Conservation (phyloP, 2,329 filamentous ascomycete species). For the Claviceps citrina region DNA sequence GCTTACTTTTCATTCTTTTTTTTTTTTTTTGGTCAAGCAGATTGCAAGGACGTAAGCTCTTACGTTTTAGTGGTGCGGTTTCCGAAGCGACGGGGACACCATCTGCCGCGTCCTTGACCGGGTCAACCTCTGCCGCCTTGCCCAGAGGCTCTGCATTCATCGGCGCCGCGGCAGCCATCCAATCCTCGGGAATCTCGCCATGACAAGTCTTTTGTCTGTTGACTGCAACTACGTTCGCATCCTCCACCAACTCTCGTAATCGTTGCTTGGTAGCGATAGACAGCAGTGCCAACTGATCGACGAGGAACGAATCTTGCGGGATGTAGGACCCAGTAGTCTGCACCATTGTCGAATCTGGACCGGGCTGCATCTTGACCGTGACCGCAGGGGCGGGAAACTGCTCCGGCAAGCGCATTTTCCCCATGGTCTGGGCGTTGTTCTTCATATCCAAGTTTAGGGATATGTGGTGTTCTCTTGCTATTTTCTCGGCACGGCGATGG, state of each 20-base stretch:
- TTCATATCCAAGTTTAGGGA: constrained; percentile 40
- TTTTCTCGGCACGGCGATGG: constrained; percentile 42
- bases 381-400: constrained; percentile 37
- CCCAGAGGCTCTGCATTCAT: constrained; percentile 26
- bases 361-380: constrained; percentile 37
- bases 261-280: constrained; percentile 74
- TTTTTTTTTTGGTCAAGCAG: too few species aligned
- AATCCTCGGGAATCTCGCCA: constrained; percentile 62
- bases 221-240: constrained; percentile 54
- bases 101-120: constrained; percentile 24
- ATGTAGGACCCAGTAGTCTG: constrained; percentile 53
- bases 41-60: too few species aligned
- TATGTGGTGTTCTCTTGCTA: constrained; percentile 42
- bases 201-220: constrained; percentile 66
- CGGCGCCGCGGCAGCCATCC: constrained; percentile 52
- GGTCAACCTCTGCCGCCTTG: not conserved
- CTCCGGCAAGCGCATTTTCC: constrained; percentile 32
- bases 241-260: constrained; percentile 59
- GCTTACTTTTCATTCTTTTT: not conserved
- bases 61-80: constrained; percentile 46
- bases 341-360: constrained; percentile 47
- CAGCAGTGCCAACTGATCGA: constrained; percentile 69
- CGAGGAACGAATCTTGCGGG: constrained; percentile 58
- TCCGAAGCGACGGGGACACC: constrained; percentile 28
- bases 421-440: constrained; percentile 26